Evolutionary conservation across 768 basidiomycete genomes (phyloP).

Genomic region (Chiua virens): DNA sequence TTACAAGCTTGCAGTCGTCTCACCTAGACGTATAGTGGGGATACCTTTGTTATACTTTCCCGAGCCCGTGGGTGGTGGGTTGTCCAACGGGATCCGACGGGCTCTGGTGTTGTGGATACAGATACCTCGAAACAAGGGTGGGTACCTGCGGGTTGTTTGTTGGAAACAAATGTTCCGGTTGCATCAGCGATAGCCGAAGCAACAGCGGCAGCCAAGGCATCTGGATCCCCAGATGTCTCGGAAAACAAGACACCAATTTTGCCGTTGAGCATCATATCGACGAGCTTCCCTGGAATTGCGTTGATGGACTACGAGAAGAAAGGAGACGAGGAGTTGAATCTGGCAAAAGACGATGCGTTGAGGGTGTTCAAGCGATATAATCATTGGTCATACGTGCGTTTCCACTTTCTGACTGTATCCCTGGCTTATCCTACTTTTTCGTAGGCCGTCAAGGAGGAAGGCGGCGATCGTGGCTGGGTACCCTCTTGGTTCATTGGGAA

Average conservation of each 20-base stretch:
- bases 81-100: constrained; percentile 90
- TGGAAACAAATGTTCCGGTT: constrained; percentile 91
- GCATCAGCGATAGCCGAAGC: constrained; percentile 85
- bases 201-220: constrained; percentile 55
- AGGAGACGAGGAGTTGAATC: constrained; percentile 88
- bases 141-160: constrained; percentile 96
- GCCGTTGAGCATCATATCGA: constrained; percentile 91
- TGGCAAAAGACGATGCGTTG: constrained; percentile 84
- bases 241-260: constrained; percentile 74
- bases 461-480: constrained; percentile 95
- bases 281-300: constrained; percentile 94
- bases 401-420: background rate
- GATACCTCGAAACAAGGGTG: constrained; percentile 87
- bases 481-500: constrained; percentile 98
- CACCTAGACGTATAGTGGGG: constrained; percentile 54
- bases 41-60: constrained; percentile 90
- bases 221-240: constrained; percentile 40
- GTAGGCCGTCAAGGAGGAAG: constrained; percentile 90
- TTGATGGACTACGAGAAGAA: constrained; percentile 96
- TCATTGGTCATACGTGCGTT: constrained; percentile 89
- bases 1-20: constrained; percentile 1
- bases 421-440: constrained; percentile 6
- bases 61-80: constrained; percentile 99
- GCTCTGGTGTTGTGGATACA: constrained; percentile 73
- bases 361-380: constrained; percentile 98